Base-by-base conservation (phyloP, 768 basidiomycete genomes). In the Podaxis sp. region DNA sequence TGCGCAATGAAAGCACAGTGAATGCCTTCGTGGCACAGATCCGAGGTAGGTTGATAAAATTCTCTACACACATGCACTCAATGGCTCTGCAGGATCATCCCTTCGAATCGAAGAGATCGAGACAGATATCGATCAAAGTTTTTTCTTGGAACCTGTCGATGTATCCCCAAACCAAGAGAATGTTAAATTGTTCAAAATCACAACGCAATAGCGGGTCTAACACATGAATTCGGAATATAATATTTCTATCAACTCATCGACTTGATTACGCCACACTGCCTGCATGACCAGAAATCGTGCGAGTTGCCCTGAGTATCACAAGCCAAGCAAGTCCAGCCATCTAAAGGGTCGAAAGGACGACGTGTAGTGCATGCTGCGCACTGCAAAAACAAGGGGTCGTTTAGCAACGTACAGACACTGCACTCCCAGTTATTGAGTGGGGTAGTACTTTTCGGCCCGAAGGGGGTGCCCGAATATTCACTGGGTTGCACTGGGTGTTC, bases 231-330 rank as follows among this genome's bases (percentile, higher is more conserved):
- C n/a, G 41, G 1, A 46, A 19, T n/a, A 46, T 17, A n/a, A 17
- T 46, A n/a, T 7, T 46, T 17, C 7, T n/a, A 15, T 75, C 69
- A 79, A 65, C 76, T 79, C 13, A 57, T 66, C 19, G 69, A 59
- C 65, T 92, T 93, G 56, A 93, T 79, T 19, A 77, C 75, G 15
- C 91, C 91, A 70, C 93, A 95, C 59, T 79, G 82, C 15, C 74
- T 73, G 76, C 94, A 95, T 53, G 85, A 87, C 91, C 90, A 94
- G 64, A 85, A 82, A 22, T 86, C 80, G 64, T 83, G 82, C 2
- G 82, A 80, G 72, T 86, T 88, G 25, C 82, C 85, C 37, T 69
- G 71, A 43, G 43, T 15, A 46, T 46, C 43, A 19, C 43, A 46
- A 19, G 43, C 43, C 17, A 46, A 19, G 43, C n/a, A 19, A 19